Evolutionary conservation across 2,329 filamentous ascomycete genomes (phyloP), one percentile per base, ranked within the genome.

Genomic region (Fusarium oxysporum): DNA sequence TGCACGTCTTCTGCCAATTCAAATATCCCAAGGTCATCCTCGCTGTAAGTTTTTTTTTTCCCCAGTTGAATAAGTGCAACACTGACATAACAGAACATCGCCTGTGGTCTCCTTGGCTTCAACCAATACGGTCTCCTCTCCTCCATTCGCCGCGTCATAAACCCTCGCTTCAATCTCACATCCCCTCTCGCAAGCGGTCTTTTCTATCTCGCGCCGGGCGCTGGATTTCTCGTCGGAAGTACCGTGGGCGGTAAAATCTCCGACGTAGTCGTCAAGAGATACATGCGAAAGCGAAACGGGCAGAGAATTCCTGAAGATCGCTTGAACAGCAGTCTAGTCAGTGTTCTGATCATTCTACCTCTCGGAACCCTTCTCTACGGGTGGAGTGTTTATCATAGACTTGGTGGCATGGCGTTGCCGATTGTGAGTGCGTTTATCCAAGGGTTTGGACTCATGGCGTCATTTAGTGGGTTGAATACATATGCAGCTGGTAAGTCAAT

Each of bases 131-230:
- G 84, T 3, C 82, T 91, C 0, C 83, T 91, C 5, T 91, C 89
- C 0, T 88, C 88, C 0, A 91, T 92, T 50, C 88, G 91, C 21
- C 91, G 91, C 71, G 87, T 92, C 5, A 82, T 93, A 23, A 93
- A 92, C 72, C 91, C 91, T 2, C 88, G 91, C n/a, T 93, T 93
- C 82, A 79, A 90, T 57, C 85, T 93, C 16, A 87, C 87, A 0
- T 86, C 86, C 0, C 90, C 91, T 0, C 83, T 92, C 7, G 86
- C 91, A 72, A 88, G 88, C 4, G 90, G 90, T 4, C 84, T 93
- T 0, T 92, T 93, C 80, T 93, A 92, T 79, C 87, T 93, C 30
- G 91, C 91, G 0, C 91, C 91, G 0, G 91, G 91, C 0, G 87
- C 85, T 48, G 91, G 91, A 0, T 93, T 92, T 68, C 80, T 93